Evolutionary conservation across 148 eudicot genomes (phyloP), one percentile per base, ranked within the genome.

Genomic region (Diospyros kaki): DNA sequence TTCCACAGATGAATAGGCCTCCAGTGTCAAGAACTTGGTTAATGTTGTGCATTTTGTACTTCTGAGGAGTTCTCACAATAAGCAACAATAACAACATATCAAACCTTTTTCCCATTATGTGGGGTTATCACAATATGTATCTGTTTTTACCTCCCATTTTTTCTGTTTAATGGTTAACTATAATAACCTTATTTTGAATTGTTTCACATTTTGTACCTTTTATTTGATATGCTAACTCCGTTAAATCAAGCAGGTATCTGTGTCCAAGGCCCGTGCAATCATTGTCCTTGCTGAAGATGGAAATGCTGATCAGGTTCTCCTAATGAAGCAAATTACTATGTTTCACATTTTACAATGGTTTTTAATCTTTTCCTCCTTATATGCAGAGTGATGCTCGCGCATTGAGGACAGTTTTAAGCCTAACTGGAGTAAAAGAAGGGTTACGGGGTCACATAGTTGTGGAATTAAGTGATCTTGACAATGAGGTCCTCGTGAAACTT

Each of bases 371-470:
- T 53, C 14, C 41, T 62, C 51, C 18, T 53, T 69, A 66, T 59
- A 78, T 80, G 76, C 81, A 87, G 90, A 87, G 87, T 72, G 90
- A 87, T 82, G 90, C 90, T 44, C 87, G 90, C 76, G 90, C 87
- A 58, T 70, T 87, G 77, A 80, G 90, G 76, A 87, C 90, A n/a
- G 90, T 87, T 56, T 74, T 87, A 77, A 87, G 87, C 78, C 77
- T 87, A 48, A 87, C 90, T 51, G 87, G 90, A 56, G 86, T 87
- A 39, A 87, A 84, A 75, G 84, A 87, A 68, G 87, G 90, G 64
- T 74, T 87, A 17, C 77, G 77, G 28, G 87, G 84, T 12, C 90
- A 87, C 68, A 84, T 87, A 76, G 90, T 87, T 80, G 90, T 87
- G 77, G 90, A 87, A 79, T 76, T 87, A 52, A 75, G 87, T 78